Conservation (phyloP, 2,329 filamentous ascomycete genomes). For the Apiospora phragmitis region DNA sequence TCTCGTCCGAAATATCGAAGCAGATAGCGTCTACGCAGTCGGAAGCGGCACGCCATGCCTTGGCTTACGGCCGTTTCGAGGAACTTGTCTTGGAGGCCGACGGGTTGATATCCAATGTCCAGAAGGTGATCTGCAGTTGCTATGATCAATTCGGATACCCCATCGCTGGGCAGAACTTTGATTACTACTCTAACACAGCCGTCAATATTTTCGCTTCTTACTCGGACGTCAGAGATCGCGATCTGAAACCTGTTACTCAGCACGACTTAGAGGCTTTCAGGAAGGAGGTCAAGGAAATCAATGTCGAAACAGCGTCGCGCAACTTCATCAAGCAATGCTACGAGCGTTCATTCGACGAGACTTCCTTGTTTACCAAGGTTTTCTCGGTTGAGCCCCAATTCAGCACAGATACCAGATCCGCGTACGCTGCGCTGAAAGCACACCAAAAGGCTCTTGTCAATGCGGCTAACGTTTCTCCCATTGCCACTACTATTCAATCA, state of each 20-base stretch:
- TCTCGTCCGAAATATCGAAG: constrained; percentile 54
- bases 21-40: constrained; percentile 58
- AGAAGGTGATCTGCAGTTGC: constrained; percentile 50
- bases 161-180: constrained; percentile 43
- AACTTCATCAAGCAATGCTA: constrained; percentile 62
- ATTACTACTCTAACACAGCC: constrained; percentile 55
- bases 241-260: constrained; percentile 52
- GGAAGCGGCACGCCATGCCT: constrained; percentile 58
- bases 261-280: constrained; percentile 56
- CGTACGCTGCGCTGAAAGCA: constrained; percentile 49
- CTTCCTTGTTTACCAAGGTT: constrained; percentile 53
- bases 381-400: constrained; percentile 57
- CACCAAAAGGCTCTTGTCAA: constrained; percentile 54
- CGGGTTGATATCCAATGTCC: constrained; percentile 56
- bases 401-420: constrained; percentile 49
- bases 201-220: constrained; percentile 57
- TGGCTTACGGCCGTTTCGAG: constrained; percentile 61
- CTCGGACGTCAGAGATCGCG: constrained; percentile 52
- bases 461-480: constrained; percentile 53
- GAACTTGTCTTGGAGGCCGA: constrained; percentile 59
- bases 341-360: constrained; percentile 57
- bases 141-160: constrained; percentile 54
- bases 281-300: constrained; percentile 49
- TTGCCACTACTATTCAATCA: constrained; percentile 51
- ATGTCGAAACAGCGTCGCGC: constrained; percentile 55